Conservation (phyloP, 2,329 filamentous ascomycete genomes). For the Fusarium robinianum region DNA sequence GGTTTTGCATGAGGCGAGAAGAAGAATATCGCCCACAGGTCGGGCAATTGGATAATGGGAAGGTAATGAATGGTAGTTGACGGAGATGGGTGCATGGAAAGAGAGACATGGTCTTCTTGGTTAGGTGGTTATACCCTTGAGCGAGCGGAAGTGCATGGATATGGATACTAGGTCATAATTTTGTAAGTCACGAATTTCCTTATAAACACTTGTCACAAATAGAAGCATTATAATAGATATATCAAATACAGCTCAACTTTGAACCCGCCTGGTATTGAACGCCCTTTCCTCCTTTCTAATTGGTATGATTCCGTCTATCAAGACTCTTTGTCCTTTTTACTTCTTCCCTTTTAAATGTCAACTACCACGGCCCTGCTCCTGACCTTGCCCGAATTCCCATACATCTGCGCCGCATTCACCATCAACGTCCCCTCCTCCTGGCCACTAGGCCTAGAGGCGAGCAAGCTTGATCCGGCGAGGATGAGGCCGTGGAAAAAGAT, state of each 20-base stretch:
- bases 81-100: background rate
- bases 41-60: conserved; percentile 7
- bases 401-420: conserved; percentile 62
- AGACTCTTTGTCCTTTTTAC: too few species aligned
- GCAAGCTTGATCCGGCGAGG: conserved; percentile 59
- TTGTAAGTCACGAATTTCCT: too few species aligned
- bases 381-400: conserved; percentile 56
- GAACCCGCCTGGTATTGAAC: too few species aligned
- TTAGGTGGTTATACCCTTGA: conserved; percentile 14
- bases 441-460: conserved; percentile 58
- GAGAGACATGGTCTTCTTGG: background rate
- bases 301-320: background rate
- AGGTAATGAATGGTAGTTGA: background rate
- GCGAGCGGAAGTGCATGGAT: conserved; percentile 1
- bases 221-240: background rate
- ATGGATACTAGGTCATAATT: too few species aligned
- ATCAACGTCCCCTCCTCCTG: conserved; percentile 55
- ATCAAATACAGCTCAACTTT: too few species aligned
- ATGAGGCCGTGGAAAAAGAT: conserved; percentile 52
- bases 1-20: too few species aligned
- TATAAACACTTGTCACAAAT: too few species aligned
- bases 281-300: background rate
- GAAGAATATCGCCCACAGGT: too few species aligned
- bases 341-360: conserved; percentile 38
- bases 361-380: conserved; percentile 47